Evolutionary conservation across 1,139 yeast species (phyloP).

Genomic region (Yamadazyma triangularis): DNA sequence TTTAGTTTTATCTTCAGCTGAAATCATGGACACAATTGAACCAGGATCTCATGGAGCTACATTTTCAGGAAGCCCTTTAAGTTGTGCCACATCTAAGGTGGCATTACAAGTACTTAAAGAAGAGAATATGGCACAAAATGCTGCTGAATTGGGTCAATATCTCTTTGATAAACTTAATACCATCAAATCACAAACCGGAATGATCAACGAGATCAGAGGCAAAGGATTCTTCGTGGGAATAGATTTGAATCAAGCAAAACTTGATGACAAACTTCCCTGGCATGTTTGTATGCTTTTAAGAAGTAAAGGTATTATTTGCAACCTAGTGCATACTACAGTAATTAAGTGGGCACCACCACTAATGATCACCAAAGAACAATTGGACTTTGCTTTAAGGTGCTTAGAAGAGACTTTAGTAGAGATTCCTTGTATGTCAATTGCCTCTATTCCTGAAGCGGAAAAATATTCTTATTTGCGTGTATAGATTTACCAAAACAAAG

Average conservation of each 20-base stretch:
- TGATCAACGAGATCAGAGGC: slow-evolving; percentile 90
- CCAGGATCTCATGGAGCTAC: slow-evolving; percentile 99
- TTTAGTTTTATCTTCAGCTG: slow-evolving; percentile 82
- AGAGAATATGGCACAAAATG: slow-evolving; percentile 80
- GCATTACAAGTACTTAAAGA: slow-evolving; percentile 91
- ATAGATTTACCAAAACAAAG: too few species aligned
- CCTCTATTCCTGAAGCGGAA: too few species aligned
- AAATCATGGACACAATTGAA: slow-evolving; percentile 83
- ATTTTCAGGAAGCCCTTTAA: slow-evolving; percentile 96
- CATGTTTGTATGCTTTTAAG: slow-evolving; percentile 89
- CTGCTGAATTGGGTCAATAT: slow-evolving; percentile 64
- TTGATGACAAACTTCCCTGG: slow-evolving; percentile 95
- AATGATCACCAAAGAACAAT: slow-evolving; percentile 83
- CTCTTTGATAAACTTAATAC: slow-evolving; percentile 64
- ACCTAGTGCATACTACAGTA: slow-evolving; percentile 95
- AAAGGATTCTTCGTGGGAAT: slow-evolving; percentile 86
- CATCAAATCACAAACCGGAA: slow-evolving; percentile 59
- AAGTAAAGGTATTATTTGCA: slow-evolving; percentile 84
- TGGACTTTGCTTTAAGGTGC: slow-evolving; percentile 72
- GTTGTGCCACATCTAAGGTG: slow-evolving; percentile 91
- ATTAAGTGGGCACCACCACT: slow-evolving; percentile 96
- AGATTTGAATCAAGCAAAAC: slow-evolving; percentile 79
- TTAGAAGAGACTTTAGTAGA: slow-evolving; percentile 59
- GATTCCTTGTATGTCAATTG: slow-evolving; percentile 53
- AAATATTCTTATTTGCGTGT: too few species aligned